Base-by-base conservation (phyloP, 441 rosid species). In the Corymbia calophylla region DNA sequence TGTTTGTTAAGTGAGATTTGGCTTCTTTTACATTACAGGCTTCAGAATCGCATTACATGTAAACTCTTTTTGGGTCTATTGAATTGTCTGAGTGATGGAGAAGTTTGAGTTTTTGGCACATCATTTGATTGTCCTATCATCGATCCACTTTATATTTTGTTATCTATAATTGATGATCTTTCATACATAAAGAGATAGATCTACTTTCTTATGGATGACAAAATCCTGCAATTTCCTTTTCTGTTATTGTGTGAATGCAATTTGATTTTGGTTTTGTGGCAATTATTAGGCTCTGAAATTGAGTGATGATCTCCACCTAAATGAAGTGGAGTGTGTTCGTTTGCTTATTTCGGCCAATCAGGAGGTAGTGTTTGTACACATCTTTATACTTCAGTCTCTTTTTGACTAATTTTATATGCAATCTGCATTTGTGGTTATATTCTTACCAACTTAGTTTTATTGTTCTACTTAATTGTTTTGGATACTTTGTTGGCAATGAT, bases 251-350 rank as follows among this genome's bases (percentile, higher is more conserved):
- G 25, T 31, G 53, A 82, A 14, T 44, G 70, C 49, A 54, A 64
- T 89, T 62, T 82, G 47, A 54, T 51, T 54, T 86, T 68, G 31
- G 60, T 66, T 35, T 68, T 49, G 25, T 68, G 29, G 35, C 73
- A 21, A 64, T 73, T 23, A 51, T 17, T 88, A 98, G 99, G 97
- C 95, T 87, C 90, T 97, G 93, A 96, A 94, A 93, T 91, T 97
- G 92, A 98, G 99, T 89, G 97, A 97, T 91, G 98, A 97, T 86
- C 98, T 98, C 90, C 95, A 96, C 93, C 96, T 98, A 87, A 98
- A 98, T 89, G 99, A 98, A 93, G 94, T 96, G 89, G 98, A 97
- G 89, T 94, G 96, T 86, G 97, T 98, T 91, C 95, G 93, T 68
- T 92, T 98, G 91, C 97, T 98, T 91, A 95, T 98, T 90, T 96